Evolutionary conservation across 2,329 filamentous ascomycete species (phyloP).

Genomic region (Fusarium sp.): DNA sequence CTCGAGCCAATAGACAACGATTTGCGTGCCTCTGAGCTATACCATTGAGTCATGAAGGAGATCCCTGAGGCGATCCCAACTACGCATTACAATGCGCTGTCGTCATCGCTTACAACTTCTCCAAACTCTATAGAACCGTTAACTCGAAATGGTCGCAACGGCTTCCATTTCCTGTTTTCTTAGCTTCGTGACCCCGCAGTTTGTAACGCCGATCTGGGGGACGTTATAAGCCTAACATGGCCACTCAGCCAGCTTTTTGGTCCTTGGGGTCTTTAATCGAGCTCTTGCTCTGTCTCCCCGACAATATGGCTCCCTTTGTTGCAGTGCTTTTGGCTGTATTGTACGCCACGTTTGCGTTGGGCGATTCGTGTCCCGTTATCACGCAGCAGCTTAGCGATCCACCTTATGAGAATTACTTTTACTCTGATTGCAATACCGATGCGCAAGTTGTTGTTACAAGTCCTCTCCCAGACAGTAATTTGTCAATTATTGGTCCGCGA

Average conservation of each 20-base stretch:
- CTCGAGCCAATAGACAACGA: too few relatives aligned
- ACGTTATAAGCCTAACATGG: slow-evolving; percentile 2
- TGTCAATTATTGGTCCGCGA: slow-evolving; percentile 68
- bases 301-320: not conserved
- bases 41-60: too few relatives aligned
- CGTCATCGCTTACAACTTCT: slow-evolving; percentile 10
- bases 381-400: slow-evolving; percentile 60
- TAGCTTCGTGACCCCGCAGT: slow-evolving; percentile 21
- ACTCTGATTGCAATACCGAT: slow-evolving; percentile 71
- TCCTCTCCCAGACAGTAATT: slow-evolving; percentile 64
- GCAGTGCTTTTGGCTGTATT: not conserved
- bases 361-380: slow-evolving; percentile 4
- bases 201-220: not conserved
- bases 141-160: not conserved
- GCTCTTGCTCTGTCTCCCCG: not conserved
- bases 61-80: too few relatives aligned
- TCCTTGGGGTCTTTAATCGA: not conserved
- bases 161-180: slow-evolving; percentile 9
- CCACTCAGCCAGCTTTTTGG: not conserved
- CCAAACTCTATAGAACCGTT: not conserved
- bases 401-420: slow-evolving; percentile 74
- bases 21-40: too few relatives aligned
- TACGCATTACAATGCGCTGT: not conserved
- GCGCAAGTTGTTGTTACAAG: slow-evolving; percentile 72
- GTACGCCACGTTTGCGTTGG: not conserved